These are phyloP conservation scores for Phaeosphaeriaceae sp. DNA, from an alignment of 2,329 filamentous ascomycete species.

Conservation along the genomic window DNA sequence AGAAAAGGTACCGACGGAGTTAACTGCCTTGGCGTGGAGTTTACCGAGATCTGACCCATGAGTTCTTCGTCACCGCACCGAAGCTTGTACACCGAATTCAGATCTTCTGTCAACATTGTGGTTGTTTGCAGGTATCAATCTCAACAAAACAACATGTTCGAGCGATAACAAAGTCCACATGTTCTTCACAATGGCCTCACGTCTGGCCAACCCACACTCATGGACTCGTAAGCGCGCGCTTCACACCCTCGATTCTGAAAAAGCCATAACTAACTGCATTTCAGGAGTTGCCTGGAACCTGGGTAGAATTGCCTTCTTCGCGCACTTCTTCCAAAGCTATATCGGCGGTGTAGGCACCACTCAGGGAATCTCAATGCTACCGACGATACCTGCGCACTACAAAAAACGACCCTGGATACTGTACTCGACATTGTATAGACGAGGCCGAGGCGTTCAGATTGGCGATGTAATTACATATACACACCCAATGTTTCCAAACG, in stretches of 20 bases:
- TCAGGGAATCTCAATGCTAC: conserved; percentile 85
- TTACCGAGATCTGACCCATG: conserved; percentile 1
- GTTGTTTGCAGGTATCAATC: not conserved
- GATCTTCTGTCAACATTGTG: not conserved
- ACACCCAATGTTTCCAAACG: conserved; percentile 68
- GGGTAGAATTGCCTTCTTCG: conserved; percentile 23
- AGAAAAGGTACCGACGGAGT: conserved; percentile 12
- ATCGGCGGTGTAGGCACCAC: conserved; percentile 65
- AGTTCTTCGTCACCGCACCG: conserved; percentile 1
- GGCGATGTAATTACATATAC: conserved; percentile 84
- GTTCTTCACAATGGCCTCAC: conserved; percentile 25
- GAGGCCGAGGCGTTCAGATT: conserved; percentile 70
- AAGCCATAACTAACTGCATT: conserved; percentile 2
- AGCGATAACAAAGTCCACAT: conserved; percentile 18
- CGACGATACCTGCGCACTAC: conserved; percentile 65
- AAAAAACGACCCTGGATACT: conserved; percentile 25
- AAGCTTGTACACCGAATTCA: not conserved
- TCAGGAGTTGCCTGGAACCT: conserved; percentile 17
- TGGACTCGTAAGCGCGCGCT: not conserved
- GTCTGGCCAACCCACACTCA: conserved; percentile 4
- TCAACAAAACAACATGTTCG: conserved; percentile 10
- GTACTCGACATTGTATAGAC: conserved; percentile 35
- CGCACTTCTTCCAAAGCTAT: conserved; percentile 57
- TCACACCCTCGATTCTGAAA: not conserved
- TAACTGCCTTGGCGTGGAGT: conserved; percentile 28